Conservation (phyloP, 306 rosid species). For the Pyrus pyrifolia region DNA sequence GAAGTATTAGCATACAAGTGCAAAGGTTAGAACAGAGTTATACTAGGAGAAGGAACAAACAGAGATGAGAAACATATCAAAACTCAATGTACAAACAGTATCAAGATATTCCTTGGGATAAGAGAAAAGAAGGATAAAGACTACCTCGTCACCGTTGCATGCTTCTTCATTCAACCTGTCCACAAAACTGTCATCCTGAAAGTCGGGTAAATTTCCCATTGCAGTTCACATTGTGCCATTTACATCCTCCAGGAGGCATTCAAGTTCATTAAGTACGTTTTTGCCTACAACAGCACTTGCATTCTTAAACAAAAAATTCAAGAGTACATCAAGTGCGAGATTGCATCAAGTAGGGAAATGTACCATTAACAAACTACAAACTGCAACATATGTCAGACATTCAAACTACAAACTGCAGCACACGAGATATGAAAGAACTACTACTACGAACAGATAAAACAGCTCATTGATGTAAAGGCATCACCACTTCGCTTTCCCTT, state of each 20-base stretch:
- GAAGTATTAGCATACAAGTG: no score
- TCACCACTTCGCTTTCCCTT: not conserved
- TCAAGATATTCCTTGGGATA: not conserved
- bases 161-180: slow-evolving; percentile 29
- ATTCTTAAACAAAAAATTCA: slow-evolving; percentile 12
- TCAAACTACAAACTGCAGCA: not conserved
- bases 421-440: not conserved
- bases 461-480: not conserved
- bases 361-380: not conserved
- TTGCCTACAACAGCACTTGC: slow-evolving; percentile 32
- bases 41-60: not conserved
- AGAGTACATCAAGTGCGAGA: not conserved
- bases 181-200: slow-evolving; percentile 16
- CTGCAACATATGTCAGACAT: no score
- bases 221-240: slow-evolving; percentile 27
- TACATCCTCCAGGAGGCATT: slow-evolving; percentile 41
- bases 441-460: not conserved
- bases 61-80: not conserved
- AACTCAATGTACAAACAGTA: not conserved
- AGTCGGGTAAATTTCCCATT: slow-evolving; percentile 8
- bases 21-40: no score
- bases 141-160: slow-evolving; percentile 33
- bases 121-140: not conserved
- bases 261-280: slow-evolving; percentile 43
- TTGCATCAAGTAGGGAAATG: not conserved